These are phyloP conservation scores for Podospora bellae-mahoneyi DNA, from an alignment of 495 filamentous ascomycete genomes.

Conservation along the genomic window DNA sequence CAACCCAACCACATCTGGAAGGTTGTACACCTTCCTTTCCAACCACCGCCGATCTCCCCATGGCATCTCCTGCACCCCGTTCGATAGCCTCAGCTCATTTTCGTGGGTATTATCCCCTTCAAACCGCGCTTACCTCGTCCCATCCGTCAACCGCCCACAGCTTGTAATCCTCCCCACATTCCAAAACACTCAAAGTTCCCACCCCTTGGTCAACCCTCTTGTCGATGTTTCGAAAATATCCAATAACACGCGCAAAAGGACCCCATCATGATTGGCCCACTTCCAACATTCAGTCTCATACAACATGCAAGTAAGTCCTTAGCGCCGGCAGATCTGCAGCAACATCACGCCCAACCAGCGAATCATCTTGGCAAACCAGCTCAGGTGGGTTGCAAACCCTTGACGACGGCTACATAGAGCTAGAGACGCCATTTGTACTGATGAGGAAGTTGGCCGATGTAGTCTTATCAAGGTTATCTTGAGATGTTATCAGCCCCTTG, in stretches of 20 bases:
- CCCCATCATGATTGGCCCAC: background rate
- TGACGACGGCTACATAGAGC: background rate
- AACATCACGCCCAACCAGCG: background rate
- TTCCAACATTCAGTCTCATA: background rate
- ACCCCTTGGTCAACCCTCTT: background rate
- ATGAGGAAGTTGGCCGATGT: background rate
- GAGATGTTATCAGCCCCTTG: background rate
- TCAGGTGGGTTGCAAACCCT: background rate
- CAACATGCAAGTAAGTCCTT: background rate
- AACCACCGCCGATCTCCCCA: background rate
- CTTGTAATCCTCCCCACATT: background rate
- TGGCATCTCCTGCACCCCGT: background rate
- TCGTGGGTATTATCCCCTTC: background rate
- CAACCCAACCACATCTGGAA: background rate
- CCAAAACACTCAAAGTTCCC: background rate
- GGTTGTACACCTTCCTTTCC: background rate
- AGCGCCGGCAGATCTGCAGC: constrained; percentile 11
- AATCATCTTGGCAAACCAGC: background rate
- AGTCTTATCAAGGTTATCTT: background rate
- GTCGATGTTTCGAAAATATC: background rate
- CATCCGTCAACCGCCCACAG: too few relatives aligned
- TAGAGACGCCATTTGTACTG: background rate
- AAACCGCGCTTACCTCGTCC: background rate
- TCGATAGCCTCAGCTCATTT: background rate
- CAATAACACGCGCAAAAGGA: background rate